phyloP scores from a whole-genome alignment of 768 basidiomycete species.

The Mycena metata region DNA sequence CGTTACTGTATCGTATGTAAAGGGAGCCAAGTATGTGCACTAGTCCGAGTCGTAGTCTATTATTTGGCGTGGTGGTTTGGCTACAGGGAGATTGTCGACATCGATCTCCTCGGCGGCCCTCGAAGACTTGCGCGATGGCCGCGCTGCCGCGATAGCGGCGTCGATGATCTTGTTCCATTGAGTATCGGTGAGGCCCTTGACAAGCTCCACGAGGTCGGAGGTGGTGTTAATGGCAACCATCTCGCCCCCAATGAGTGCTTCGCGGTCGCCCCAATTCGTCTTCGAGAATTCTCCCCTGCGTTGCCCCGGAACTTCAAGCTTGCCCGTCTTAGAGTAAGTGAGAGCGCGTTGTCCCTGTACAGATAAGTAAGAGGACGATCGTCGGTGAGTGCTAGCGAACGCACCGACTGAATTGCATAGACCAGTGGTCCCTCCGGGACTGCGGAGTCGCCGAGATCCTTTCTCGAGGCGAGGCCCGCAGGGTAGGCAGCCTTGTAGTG shows the following conservation, averaged over 20 bases:
- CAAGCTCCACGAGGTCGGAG: not conserved
- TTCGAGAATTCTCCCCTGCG: not conserved
- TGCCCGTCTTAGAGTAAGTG: not conserved
- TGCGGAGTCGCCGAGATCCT: not conserved
- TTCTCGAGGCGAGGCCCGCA: not conserved
- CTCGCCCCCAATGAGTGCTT: not conserved
- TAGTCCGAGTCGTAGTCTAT: no score
- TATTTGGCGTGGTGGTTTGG: no score
- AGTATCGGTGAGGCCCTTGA: not conserved
- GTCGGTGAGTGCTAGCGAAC: no score
- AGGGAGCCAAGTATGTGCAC: no score
- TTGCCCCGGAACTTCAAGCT: not conserved
- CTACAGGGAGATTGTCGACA: no score
- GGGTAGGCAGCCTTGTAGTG: not conserved
- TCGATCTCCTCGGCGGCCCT: no score
- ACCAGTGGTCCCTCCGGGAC: not conserved
- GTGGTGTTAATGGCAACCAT: not conserved
- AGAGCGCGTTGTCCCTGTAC: not conserved
- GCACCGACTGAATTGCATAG: conserved; percentile 1
- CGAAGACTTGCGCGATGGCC: not conserved
- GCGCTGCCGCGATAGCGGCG: not conserved
- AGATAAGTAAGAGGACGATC: no score
- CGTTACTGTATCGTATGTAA: no score
- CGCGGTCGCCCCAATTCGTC: not conserved
- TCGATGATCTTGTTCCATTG: not conserved